Conservation (phyloP, 208 protist genomes). For the Zelonia costaricensis region DNA sequence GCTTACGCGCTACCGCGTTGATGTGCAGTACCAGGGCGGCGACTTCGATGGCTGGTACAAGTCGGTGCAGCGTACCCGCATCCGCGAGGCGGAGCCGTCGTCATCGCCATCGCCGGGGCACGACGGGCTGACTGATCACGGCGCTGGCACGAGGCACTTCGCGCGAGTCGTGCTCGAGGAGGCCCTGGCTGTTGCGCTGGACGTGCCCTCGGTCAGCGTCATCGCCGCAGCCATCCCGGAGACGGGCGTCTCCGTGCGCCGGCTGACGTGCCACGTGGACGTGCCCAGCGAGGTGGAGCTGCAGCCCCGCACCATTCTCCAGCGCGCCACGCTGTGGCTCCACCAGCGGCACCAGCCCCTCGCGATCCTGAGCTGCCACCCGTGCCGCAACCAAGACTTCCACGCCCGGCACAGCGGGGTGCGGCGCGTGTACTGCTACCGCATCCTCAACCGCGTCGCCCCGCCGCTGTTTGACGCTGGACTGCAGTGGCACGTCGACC, state of each 20-base stretch:
- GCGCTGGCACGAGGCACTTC: constrained; percentile 21
- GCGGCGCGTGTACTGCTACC: constrained; percentile 86
- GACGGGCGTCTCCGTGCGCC: constrained; percentile 74
- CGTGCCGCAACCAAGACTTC: constrained; percentile 78
- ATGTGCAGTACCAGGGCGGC: constrained; percentile 88
- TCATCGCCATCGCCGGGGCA: neutral
- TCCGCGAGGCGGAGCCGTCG: neutral
- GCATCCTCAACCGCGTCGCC: constrained; percentile 89
- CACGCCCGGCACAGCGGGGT: constrained; percentile 83
- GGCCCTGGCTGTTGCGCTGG: constrained; percentile 77
- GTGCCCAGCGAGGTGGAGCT: constrained; percentile 73
- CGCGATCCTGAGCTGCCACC: constrained; percentile 73
- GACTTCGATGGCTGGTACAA: constrained; percentile 91
- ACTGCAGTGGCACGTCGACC: constrained; percentile 89
- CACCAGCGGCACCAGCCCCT: constrained; percentile 73
- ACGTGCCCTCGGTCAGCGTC: constrained; percentile 54
- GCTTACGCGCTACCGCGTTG: constrained; percentile 83
- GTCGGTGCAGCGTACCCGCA: constrained; percentile 38
- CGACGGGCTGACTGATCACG: constrained; percentile 26
- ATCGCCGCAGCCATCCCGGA: constrained; percentile 78
- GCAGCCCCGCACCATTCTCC: constrained; percentile 86
- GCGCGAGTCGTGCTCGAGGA: constrained; percentile 79
- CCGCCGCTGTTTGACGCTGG: constrained; percentile 86
- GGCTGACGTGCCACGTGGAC: constrained; percentile 86
- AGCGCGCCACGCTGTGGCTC: constrained; percentile 84